phyloP scores from a whole-genome alignment of 2,329 filamentous ascomycete species.

The Xylariaceae sp. region DNA sequence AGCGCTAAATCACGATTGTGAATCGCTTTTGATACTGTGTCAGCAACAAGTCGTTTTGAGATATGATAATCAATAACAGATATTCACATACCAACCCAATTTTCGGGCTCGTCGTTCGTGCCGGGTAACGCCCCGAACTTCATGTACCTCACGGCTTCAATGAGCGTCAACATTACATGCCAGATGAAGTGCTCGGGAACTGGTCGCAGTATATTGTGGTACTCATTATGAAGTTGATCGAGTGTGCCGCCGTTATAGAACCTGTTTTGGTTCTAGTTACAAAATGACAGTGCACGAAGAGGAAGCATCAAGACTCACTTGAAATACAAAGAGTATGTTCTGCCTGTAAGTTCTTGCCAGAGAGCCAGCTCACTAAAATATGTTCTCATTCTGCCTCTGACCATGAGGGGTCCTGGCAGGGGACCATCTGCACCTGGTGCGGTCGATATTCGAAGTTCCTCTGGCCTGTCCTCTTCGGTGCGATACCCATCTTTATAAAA shows the following conservation, averaged over 20 bases:
- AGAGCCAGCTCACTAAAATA: neutral
- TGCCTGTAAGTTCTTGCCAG: neutral
- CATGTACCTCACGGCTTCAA: conserved; percentile 4
- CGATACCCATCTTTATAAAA: neutral
- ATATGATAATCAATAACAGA: neutral
- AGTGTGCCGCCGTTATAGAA: neutral
- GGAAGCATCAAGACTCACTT: neutral
- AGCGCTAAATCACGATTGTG: neutral
- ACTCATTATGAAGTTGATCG: neutral
- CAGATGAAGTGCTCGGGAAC: neutral
- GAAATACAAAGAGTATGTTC: neutral
- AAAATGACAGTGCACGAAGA: neutral
- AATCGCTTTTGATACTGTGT: neutral
- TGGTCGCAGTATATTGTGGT: neutral
- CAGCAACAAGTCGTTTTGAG: neutral
- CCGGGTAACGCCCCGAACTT: conserved; percentile 1
- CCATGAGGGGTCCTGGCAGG: neutral
- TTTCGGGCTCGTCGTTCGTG: neutral
- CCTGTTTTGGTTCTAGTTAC: neutral
- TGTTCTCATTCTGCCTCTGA: neutral
- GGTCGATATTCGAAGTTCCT: neutral
- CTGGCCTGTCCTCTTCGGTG: neutral
- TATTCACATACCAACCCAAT: neutral
- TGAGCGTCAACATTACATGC: neutral
- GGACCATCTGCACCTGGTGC: neutral